Percentiles rank a stretch among this genome's conserved stretches.
These are phyloP conservation scores for Piper longum DNA, from an alignment of 164 flowering plant species.

Conservation along the genomic window DNA sequence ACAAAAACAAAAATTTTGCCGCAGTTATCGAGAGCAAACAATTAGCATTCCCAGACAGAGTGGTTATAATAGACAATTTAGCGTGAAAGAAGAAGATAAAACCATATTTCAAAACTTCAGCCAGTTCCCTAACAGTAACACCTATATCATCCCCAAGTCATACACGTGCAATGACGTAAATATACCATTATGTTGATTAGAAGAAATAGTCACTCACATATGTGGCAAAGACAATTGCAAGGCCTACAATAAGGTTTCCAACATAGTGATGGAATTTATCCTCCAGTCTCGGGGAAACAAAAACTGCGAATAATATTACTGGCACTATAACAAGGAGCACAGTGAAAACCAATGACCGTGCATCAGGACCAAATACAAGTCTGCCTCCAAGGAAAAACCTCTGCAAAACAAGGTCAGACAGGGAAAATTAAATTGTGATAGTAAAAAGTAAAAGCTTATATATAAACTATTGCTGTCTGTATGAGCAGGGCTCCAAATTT, in stretches of 20 bases:
- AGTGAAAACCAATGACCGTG: constrained; percentile 39
- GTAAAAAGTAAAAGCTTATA: too few relatives aligned
- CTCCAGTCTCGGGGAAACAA: constrained; percentile 33
- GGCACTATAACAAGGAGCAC: constrained; percentile 39
- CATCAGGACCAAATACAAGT: constrained; percentile 71
- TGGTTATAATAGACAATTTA: too few relatives aligned
- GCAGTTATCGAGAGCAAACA: too few relatives aligned
- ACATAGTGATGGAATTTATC: constrained; percentile 21
- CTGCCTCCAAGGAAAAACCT: constrained; percentile 55
- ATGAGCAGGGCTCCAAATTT: too few relatives aligned
- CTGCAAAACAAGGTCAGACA: constrained; percentile 25
- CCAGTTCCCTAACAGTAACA: neutral
- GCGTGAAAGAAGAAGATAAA: too few relatives aligned
- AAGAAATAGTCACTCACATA: constrained; percentile 32
- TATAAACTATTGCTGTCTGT: too few relatives aligned
- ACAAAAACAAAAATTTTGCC: too few relatives aligned
- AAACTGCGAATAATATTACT: constrained; percentile 31
- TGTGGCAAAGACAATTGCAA: constrained; percentile 26
- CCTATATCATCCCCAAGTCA: neutral
- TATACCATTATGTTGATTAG: neutral
- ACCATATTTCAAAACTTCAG: too few relatives aligned
- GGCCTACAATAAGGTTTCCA: constrained; percentile 26
- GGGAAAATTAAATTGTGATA: neutral
- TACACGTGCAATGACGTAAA: neutral
- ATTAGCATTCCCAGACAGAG: too few relatives aligned